phyloP scores from a whole-genome alignment of 768 basidiomycete genomes.

The Boletus rubescentipes region DNA sequence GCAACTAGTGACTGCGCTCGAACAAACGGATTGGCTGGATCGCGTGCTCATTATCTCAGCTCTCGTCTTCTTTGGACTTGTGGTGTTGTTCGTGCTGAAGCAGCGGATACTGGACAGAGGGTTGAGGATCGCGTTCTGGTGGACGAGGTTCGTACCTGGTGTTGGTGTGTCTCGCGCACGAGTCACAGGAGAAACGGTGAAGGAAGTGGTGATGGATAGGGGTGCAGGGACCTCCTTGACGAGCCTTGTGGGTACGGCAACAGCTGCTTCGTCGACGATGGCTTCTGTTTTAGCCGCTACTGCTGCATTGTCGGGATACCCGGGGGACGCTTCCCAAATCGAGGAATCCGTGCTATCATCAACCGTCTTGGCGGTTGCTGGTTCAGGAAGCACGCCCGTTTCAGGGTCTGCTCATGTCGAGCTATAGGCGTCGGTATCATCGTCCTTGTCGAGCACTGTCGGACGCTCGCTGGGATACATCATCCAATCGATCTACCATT shows the following conservation, averaged over 20 bases:
- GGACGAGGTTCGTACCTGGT: slow-evolving; percentile 71
- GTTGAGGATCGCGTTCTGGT: slow-evolving; percentile 81
- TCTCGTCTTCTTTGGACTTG: slow-evolving; percentile 79
- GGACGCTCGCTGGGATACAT: too few species aligned
- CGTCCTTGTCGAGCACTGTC: not conserved
- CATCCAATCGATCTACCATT: too few species aligned
- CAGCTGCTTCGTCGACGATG: slow-evolving; percentile 7
- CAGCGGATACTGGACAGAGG: slow-evolving; percentile 82
- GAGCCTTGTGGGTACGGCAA: slow-evolving; percentile 6
- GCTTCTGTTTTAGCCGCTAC: slow-evolving; percentile 10
- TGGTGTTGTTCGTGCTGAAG: slow-evolving; percentile 85
- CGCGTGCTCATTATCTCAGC: slow-evolving; percentile 80
- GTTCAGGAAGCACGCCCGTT: not conserved
- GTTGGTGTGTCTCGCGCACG: slow-evolving; percentile 1
- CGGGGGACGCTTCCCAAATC: not conserved
- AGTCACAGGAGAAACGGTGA: slow-evolving; percentile 1
- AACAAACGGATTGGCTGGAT: slow-evolving; percentile 91
- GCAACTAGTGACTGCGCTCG: slow-evolving; percentile 81
- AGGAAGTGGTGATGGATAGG: slow-evolving; percentile 3
- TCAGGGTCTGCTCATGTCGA: slow-evolving; percentile 14
- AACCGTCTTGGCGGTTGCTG: not conserved
- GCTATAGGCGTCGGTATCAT: slow-evolving; percentile 9
- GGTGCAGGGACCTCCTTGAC: not conserved
- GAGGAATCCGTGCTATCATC: slow-evolving; percentile 2
- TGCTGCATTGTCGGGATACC: not conserved